These are phyloP conservation scores for Phialophora chinensis DNA, from an alignment of 2,329 filamentous ascomycete genomes.

Conservation along the genomic window DNA sequence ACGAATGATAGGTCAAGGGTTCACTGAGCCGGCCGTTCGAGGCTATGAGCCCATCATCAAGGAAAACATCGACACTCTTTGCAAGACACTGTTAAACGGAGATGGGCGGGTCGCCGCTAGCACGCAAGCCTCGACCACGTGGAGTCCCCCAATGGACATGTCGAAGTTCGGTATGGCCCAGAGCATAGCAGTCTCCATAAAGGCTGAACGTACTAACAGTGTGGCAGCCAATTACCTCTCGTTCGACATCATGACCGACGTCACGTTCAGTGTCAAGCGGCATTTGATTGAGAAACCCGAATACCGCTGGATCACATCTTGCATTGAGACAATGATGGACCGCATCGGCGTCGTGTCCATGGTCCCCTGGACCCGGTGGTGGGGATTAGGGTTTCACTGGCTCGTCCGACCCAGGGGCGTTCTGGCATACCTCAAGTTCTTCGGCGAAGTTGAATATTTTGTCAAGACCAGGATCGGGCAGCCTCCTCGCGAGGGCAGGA, in stretches of 20 bases:
- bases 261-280: slow-evolving; percentile 13
- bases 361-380: slow-evolving; percentile 8
- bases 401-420: not conserved
- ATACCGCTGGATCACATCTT: slow-evolving; percentile 12
- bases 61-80: slow-evolving; percentile 1
- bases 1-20: slow-evolving; percentile 6
- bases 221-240: slow-evolving; percentile 6
- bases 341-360: slow-evolving; percentile 8
- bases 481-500: slow-evolving; percentile 1
- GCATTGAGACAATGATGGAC: slow-evolving; percentile 14
- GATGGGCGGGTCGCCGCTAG: not conserved
- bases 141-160: slow-evolving; percentile 1
- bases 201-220: not conserved
- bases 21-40: slow-evolving; percentile 5
- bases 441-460: not conserved
- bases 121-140: not conserved
- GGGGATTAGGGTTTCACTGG: slow-evolving; percentile 8
- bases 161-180: slow-evolving; percentile 3
- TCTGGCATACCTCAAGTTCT: not conserved
- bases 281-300: slow-evolving; percentile 12
- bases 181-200: not conserved
- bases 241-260: slow-evolving; percentile 17
- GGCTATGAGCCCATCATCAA: slow-evolving; percentile 15
- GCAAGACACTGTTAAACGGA: slow-evolving; percentile 3
- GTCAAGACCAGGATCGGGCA: not conserved